Evolutionary conservation across 2,329 filamentous ascomycete species (phyloP).

Genomic region (Botryotinia narcissicola): DNA sequence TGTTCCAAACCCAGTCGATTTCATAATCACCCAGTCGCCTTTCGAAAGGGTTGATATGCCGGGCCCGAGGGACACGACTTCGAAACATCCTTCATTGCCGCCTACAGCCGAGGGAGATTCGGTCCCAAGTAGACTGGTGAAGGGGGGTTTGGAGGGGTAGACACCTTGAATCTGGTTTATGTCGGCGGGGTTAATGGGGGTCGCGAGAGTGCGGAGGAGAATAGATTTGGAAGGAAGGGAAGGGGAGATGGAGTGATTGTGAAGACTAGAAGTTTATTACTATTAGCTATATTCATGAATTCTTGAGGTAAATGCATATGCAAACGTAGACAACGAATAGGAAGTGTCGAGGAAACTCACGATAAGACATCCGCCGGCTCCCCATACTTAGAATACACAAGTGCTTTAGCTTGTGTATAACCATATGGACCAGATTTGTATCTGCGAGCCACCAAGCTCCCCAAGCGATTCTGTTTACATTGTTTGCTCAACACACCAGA

Average conservation of each 20-base stretch:
- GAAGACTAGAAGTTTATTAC: slow-evolving; percentile 49
- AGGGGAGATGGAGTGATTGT: slow-evolving; percentile 74
- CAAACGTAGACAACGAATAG: background rate
- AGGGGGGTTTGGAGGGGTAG: slow-evolving; percentile 81
- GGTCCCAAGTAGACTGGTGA: slow-evolving; percentile 75
- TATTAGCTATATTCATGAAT: slow-evolving; percentile 19
- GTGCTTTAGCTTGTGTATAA: slow-evolving; percentile 81
- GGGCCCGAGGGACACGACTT: slow-evolving; percentile 71
- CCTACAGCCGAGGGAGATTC: slow-evolving; percentile 71
- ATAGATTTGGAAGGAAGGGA: slow-evolving; percentile 63
- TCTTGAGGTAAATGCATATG: background rate
- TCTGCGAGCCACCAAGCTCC: slow-evolving; percentile 37
- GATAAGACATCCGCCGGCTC: slow-evolving; percentile 69
- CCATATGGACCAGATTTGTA: slow-evolving; percentile 62
- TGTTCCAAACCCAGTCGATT: slow-evolving; percentile 78
- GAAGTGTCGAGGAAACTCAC: slow-evolving; percentile 42
- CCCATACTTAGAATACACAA: slow-evolving; percentile 72
- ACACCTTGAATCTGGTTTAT: slow-evolving; percentile 98
- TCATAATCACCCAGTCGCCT: slow-evolving; percentile 95
- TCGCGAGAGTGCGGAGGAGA: slow-evolving; percentile 82
- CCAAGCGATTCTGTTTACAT: background rate
- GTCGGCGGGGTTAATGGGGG: slow-evolving; percentile 94
- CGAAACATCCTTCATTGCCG: slow-evolving; percentile 91
- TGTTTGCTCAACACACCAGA: background rate
- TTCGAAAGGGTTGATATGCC: slow-evolving; percentile 50